These are phyloP conservation scores for Alisma plantagoaquatica DNA, from an alignment of 106 monocot genomes.

Conservation along the genomic window DNA sequence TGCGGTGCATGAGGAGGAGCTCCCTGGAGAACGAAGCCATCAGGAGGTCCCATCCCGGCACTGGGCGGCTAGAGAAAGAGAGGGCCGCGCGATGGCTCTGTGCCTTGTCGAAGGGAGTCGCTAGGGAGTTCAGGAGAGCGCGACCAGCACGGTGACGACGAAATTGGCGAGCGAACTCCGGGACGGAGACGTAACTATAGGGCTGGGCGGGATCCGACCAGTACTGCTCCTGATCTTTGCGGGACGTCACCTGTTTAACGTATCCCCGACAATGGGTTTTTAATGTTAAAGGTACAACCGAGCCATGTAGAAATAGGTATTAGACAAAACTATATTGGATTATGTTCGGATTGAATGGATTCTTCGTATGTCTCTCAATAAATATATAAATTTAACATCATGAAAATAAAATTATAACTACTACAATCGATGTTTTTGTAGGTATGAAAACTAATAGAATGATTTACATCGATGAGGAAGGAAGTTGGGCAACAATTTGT, in stretches of 20 bases:
- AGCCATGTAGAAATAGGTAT: too few relatives aligned
- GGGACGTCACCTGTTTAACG: constrained; percentile 56
- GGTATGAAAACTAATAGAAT: too few relatives aligned
- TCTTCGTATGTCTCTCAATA: too few relatives aligned
- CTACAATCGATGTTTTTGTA: too few relatives aligned
- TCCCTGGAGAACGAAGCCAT: constrained; percentile 63
- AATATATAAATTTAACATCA: too few relatives aligned
- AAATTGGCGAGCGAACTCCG: constrained; percentile 44
- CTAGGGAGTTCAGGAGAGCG: constrained; percentile 37
- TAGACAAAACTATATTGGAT: too few relatives aligned
- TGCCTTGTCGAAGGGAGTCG: constrained; percentile 42
- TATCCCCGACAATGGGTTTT: too few relatives aligned
- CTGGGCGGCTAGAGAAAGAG: constrained; percentile 31
- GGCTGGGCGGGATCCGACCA: constrained; percentile 50
- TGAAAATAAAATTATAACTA: too few relatives aligned
- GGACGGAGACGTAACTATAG: constrained; percentile 53
- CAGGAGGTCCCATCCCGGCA: constrained; percentile 46
- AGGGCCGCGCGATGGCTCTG: constrained; percentile 49
- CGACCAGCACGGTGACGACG: constrained; percentile 39
- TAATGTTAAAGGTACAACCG: too few relatives aligned
- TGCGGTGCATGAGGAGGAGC: constrained; percentile 62
- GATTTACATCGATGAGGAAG: too few relatives aligned
- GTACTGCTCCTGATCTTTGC: constrained; percentile 85
- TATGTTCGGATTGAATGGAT: too few relatives aligned
- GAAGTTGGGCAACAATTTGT: too few relatives aligned